phyloP scores from a whole-genome alignment of 805 yeast species.

The Candida namnaoensis region DNA sequence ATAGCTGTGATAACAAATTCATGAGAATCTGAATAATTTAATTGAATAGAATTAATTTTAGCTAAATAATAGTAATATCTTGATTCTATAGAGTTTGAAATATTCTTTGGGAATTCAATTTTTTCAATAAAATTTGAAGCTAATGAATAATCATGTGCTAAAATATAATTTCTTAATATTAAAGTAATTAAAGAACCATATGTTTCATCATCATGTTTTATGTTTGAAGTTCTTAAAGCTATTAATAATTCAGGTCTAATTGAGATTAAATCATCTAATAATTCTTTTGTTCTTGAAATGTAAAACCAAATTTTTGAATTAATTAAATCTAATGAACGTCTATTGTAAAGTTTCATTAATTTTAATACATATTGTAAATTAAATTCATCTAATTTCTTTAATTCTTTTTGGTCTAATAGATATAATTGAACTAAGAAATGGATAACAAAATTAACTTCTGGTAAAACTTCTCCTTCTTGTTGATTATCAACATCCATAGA shows the following conservation, averaged over 20 bases:
- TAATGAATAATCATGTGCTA: slow-evolving; percentile 72
- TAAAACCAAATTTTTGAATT: slow-evolving; percentile 93
- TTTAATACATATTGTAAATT: slow-evolving; percentile 40
- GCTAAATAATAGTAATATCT: slow-evolving; percentile 89
- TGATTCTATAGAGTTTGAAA: slow-evolving; percentile 82
- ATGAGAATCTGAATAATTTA: slow-evolving; percentile 84
- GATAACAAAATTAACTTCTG: slow-evolving; percentile 75
- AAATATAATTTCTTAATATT: slow-evolving; percentile 70
- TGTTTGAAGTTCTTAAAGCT: slow-evolving; percentile 78
- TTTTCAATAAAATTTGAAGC: slow-evolving; percentile 88
- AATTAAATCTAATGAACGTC: slow-evolving; percentile 77
- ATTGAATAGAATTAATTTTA: slow-evolving; percentile 84
- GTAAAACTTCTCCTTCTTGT: slow-evolving; percentile 35
- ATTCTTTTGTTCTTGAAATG: slow-evolving; percentile 69
- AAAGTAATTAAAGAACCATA: slow-evolving; percentile 83
- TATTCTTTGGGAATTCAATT: slow-evolving; percentile 78
- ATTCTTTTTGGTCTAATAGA: slow-evolving; percentile 54
- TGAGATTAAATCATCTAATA: slow-evolving; percentile 38
- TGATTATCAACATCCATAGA: slow-evolving; percentile 21
- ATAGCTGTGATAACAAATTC: slow-evolving; percentile 91
- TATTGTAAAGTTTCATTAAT: slow-evolving; percentile 53
- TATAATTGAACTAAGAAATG: slow-evolving; percentile 74
- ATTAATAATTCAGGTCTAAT: slow-evolving; percentile 63
- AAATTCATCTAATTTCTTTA: slow-evolving; percentile 41
- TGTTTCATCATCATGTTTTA: slow-evolving; percentile 89